phyloP scores from a whole-genome alignment of 257 asterid genomes.

The Capsicum chinense region DNA sequence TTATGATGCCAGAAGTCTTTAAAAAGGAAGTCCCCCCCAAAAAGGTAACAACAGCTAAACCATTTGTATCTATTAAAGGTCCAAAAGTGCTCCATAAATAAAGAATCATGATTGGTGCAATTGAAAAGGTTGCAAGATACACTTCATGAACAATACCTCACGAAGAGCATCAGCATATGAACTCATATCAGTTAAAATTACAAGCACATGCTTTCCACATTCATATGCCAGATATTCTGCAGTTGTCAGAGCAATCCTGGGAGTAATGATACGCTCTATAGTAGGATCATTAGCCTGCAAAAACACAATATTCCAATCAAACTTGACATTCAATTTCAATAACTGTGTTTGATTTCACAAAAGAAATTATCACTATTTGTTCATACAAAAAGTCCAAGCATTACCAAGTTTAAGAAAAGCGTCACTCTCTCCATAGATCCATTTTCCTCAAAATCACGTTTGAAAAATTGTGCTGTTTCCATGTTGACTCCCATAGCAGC shows the following conservation, averaged over 20 bases:
- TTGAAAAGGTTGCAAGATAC: constrained; percentile 1
- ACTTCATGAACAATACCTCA: constrained; percentile 63
- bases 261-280: constrained; percentile 94
- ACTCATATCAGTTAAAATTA: constrained; percentile 98
- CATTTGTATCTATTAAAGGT: not conserved
- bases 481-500: constrained; percentile 99
- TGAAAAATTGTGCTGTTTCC: constrained; percentile 98
- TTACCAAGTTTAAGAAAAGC: constrained; percentile 90
- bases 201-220: constrained; percentile 98
- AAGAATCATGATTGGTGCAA: not conserved
- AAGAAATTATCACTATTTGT: not conserved
- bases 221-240: constrained; percentile 96
- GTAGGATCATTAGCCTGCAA: constrained; percentile 97
- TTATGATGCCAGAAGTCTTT: constrained; percentile 15
- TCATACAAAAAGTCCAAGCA: constrained; percentile 21
- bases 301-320: constrained; percentile 26
- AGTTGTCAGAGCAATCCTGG: constrained; percentile 96
- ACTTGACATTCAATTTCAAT: constrained; percentile 15
- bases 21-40: not conserved
- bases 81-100: not conserved
- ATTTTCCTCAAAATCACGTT: constrained; percentile 99
- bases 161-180: constrained; percentile 99
- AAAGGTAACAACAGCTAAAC: not conserved
- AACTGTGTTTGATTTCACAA: constrained; percentile 22
- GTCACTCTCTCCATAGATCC: constrained; percentile 99